Evolutionary conservation across 2,329 filamentous ascomycete genomes (phyloP), one percentile per base, ranked within the genome.

Genomic region (Xylariaceae sp.): DNA sequence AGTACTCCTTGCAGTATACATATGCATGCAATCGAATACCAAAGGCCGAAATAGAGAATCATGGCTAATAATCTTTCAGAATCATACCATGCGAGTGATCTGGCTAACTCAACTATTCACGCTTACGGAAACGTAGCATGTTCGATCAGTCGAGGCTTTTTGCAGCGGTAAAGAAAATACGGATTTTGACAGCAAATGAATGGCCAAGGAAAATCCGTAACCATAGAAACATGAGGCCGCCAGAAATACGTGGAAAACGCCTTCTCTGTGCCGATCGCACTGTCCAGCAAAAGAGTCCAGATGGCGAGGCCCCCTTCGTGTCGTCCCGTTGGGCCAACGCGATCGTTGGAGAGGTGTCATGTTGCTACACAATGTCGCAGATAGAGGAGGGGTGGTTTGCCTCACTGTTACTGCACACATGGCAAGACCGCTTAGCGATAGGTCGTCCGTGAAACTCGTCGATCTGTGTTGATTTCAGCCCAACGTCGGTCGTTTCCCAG

Each of bases 381-480:
- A 47, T 37, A 13, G 51, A 51, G 30, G 51, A 51, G 30, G 39
- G 34, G 5, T 44, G 42, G 37, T 54, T 45, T 53, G 55, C 42
- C 17, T 51, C 52, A 55, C 53, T 53, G 37, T 47, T 13, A 39
- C 18, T 17, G 51, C 45, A 58, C 58, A 58, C 55, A 54, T 58
- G 55, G 35, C 55, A 50, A 42, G 37, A 42, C 30, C 13, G 44
- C 42, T 48, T 51, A 58, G 58, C 35, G 61, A 61, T 61, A 63
- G 56, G 58, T 18, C 23, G 42, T 44, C 11, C 39, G 34, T 48
- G 23, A 15, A 15, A 15, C 53, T 58, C 53, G 56, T 57, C 42
- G 53, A 35, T 35, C 51, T 57, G 49, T 3, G 47, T 54, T 15
- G 8, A 63, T 61, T 63, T 57, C 58, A 37, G 58, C 61, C 61